Percentiles rank a stretch among this genome's conserved stretches.
phyloP scores from a whole-genome alignment of 2,329 filamentous ascomycete genomes.

The Lomentospora prolificans region DNA sequence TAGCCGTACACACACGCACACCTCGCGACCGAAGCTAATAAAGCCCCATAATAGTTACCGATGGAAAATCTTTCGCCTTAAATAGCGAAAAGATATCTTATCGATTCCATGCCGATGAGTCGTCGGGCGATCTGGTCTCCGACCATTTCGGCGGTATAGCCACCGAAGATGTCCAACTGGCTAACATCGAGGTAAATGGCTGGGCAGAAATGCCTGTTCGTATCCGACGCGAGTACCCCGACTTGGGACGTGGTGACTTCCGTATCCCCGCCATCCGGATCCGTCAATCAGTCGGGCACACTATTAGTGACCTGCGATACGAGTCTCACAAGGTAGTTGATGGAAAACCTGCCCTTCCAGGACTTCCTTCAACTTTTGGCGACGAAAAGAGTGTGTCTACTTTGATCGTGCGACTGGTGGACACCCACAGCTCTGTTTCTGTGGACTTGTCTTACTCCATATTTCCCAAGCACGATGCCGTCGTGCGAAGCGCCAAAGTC shows the following conservation, averaged over 20 bases:
- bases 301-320: conserved; percentile 49
- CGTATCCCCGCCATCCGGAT: conserved; percentile 52
- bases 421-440: conserved; percentile 46
- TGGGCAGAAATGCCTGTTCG: conserved; percentile 44
- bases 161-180: conserved; percentile 38
- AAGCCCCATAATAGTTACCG: too few relatives aligned
- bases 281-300: conserved; percentile 46
- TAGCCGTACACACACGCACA: too few relatives aligned
- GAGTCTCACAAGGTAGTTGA: conserved; percentile 42
- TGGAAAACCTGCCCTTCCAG: conserved; percentile 47
- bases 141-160: conserved; percentile 52
- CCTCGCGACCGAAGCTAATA: too few relatives aligned
- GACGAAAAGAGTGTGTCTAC: conserved; percentile 46
- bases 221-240: conserved; percentile 51
- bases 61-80: conserved; percentile 45
- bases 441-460: conserved; percentile 54
- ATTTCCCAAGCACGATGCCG: conserved; percentile 51
- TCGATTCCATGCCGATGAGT: conserved; percentile 50
- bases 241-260: conserved; percentile 54
- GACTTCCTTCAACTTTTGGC: conserved; percentile 51
- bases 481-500: conserved; percentile 51
- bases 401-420: conserved; percentile 45
- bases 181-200: conserved; percentile 28
- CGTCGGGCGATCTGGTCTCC: conserved; percentile 44
- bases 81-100: conserved; percentile 49